phyloP scores from a whole-genome alignment of 2,329 filamentous ascomycete genomes.

The Aspergillus bombycis region DNA sequence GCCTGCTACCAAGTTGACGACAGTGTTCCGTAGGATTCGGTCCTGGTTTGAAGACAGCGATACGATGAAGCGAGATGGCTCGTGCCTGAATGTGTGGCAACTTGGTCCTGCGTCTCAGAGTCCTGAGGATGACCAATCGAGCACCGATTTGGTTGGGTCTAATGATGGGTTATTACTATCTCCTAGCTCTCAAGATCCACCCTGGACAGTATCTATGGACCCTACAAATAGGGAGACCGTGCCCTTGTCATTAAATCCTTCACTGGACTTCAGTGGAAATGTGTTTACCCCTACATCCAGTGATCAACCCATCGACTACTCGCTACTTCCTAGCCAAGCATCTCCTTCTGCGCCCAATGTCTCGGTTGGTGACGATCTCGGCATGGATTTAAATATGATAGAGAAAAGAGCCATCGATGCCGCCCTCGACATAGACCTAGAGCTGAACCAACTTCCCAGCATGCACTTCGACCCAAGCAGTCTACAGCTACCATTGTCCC shows the following conservation, averaged over 20 bases:
- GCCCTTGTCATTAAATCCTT: not conserved
- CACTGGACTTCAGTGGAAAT: not conserved
- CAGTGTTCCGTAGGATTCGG: not conserved
- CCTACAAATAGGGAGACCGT: not conserved
- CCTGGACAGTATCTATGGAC: no score
- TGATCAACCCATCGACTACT: not conserved
- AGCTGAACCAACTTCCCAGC: not conserved
- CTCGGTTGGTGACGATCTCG: not conserved
- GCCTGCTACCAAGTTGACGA: slow-evolving; percentile 4
- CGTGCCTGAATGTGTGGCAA: not conserved
- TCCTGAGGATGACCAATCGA: not conserved
- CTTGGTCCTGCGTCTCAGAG: not conserved
- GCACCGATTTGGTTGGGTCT: not conserved
- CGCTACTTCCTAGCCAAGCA: not conserved
- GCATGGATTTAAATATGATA: not conserved
- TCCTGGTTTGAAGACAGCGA: not conserved
- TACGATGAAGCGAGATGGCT: not conserved
- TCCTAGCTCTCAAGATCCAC: not conserved
- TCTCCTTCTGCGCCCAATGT: not conserved
- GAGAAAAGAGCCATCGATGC: not conserved
- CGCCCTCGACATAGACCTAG: not conserved
- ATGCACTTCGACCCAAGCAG: not conserved
- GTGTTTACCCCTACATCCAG: not conserved
- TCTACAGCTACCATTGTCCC: not conserved
- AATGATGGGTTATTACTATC: not conserved